A percentile compares a stretch with the other conserved stretches of the same genome.
Evolutionary conservation across 2,329 filamentous ascomycete genomes (phyloP).

Genomic region (Thelonectria olida): DNA sequence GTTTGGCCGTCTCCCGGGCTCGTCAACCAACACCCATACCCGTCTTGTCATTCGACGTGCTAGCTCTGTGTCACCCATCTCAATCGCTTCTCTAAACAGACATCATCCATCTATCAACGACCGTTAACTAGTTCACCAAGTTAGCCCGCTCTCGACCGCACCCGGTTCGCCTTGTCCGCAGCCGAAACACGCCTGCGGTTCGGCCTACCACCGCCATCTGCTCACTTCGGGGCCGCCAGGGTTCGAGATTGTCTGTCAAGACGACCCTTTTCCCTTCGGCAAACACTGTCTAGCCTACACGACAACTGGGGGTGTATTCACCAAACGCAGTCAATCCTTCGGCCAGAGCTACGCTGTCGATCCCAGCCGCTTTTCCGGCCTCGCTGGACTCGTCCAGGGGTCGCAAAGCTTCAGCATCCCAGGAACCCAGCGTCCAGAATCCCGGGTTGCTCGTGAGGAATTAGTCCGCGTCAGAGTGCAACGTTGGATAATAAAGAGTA

Average conservation of each 20-base stretch:
- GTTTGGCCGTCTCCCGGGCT: not conserved
- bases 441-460: not conserved
- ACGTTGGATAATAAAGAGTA: too few relatives aligned
- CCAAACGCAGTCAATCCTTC: too few relatives aligned
- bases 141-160: not conserved
- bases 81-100: too few relatives aligned
- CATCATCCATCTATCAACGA: too few relatives aligned
- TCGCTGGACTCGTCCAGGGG: not conserved
- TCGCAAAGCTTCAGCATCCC: too few relatives aligned
- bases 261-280: not conserved
- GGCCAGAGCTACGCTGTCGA: too few relatives aligned
- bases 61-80: too few relatives aligned
- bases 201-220: not conserved
- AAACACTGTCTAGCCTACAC: not conserved
- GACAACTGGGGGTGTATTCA: too few relatives aligned
- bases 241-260: not conserved
- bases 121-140: not conserved
- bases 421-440: not conserved
- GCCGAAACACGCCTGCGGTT: not conserved
- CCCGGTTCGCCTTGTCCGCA: not conserved
- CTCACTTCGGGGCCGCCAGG: not conserved
- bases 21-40: too few relatives aligned
- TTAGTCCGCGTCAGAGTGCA: not conserved
- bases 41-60: too few relatives aligned
- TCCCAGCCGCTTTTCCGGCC: not conserved